These are phyloP conservation scores for Fusarium pininemorale DNA, from an alignment of 2,329 filamentous ascomycete species.

Conservation along the genomic window DNA sequence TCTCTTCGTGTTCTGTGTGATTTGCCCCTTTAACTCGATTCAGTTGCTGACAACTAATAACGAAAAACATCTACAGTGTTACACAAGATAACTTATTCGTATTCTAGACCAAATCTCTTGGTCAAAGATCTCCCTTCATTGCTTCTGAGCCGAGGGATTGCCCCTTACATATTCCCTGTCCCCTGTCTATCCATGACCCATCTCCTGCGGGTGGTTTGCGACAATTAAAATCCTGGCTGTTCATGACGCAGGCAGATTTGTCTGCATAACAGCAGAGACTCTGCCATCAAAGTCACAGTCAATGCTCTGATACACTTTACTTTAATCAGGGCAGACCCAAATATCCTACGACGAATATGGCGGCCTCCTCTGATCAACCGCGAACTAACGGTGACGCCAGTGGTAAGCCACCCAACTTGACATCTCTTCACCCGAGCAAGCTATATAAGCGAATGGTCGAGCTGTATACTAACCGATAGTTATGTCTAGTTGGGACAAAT, in stretches of 20 bases:
- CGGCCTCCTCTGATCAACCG: conserved; percentile 23
- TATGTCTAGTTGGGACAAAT: conserved; percentile 16
- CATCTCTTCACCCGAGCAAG: not conserved
- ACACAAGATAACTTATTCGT: not conserved
- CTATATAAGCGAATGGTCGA: not conserved
- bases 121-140: not conserved
- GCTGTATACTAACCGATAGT: not conserved
- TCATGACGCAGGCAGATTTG: conserved; percentile 28
- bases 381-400: conserved; percentile 14
- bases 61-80: not conserved
- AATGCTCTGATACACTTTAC: not conserved
- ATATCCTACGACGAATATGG: conserved; percentile 13
- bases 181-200: conserved; percentile 16
- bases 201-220: conserved; percentile 12
- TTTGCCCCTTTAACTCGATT: conserved; percentile 25
- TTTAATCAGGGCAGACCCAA: not conserved
- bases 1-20: not conserved
- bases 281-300: not conserved
- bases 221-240: conserved; percentile 29
- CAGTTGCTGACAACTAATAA: not conserved
- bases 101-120: not conserved
- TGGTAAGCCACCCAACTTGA: conserved; percentile 12
- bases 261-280: conserved; percentile 17
- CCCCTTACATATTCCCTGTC: conserved; percentile 3
- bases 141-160: not conserved